Evolutionary conservation across 768 basidiomycete species (phyloP).

Genomic region (Leccinum truebloodii): DNA sequence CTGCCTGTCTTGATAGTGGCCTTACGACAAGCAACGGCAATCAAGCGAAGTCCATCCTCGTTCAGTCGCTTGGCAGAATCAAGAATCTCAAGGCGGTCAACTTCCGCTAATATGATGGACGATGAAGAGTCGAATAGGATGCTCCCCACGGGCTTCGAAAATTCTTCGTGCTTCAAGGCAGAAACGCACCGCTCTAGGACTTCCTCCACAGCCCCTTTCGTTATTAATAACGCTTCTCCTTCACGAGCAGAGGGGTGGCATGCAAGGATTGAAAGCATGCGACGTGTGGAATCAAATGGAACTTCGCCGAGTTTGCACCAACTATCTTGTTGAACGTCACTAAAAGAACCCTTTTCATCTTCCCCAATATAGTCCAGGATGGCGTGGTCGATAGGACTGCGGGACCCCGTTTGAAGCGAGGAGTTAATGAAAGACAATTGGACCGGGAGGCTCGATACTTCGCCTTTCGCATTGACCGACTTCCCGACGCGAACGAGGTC

Average conservation of each 20-base stretch:
- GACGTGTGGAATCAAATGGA: constrained; percentile 38
- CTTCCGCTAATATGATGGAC: constrained; percentile 17
- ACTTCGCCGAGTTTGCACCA: constrained; percentile 37
- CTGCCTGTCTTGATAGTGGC: constrained; percentile 15
- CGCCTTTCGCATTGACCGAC: constrained; percentile 26
- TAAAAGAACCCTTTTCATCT: constrained; percentile 12
- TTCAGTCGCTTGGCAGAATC: constrained; percentile 29
- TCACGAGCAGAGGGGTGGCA: constrained; percentile 20
- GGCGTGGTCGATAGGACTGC: constrained; percentile 38
- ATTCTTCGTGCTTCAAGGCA: constrained; percentile 18
- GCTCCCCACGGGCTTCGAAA: constrained; percentile 10
- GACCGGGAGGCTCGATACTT: constrained; percentile 25
- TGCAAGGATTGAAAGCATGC: constrained; percentile 37
- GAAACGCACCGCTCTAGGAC: constrained; percentile 33
- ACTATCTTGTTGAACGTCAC: constrained; percentile 11
- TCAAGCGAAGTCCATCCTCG: constrained; percentile 34
- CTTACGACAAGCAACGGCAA: constrained; percentile 31
- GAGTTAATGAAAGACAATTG: constrained; percentile 36
- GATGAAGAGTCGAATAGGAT: constrained; percentile 23
- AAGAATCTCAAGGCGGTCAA: constrained; percentile 25
- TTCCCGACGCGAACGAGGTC: constrained; percentile 39
- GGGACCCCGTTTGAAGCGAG: constrained; percentile 35
- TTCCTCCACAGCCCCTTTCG: constrained; percentile 35
- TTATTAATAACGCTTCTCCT: constrained; percentile 28
- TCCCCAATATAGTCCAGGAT: constrained; percentile 30